Percentiles rank a stretch among this genome's conserved stretches.
phyloP scores from a whole-genome alignment of 2,329 filamentous ascomycete genomes.

The Aaosphaeria arxii region DNA sequence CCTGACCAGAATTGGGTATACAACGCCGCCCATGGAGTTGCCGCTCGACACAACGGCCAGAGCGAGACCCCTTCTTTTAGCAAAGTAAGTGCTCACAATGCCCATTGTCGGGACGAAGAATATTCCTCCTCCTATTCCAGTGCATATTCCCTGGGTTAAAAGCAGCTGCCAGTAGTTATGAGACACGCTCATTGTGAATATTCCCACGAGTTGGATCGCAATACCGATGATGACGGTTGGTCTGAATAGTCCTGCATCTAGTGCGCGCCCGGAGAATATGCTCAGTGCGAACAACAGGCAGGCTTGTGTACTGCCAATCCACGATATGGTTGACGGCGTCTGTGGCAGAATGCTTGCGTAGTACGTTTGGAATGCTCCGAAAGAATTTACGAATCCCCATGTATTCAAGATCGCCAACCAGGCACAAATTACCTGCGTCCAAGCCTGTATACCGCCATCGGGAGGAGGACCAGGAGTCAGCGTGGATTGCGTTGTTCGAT shows the following conservation, averaged over 20 bases:
- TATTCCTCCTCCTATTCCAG: conserved; percentile 27
- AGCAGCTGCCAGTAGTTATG: conserved; percentile 48
- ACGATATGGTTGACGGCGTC: conserved; percentile 47
- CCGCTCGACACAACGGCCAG: conserved; percentile 59
- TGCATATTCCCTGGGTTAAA: conserved; percentile 30
- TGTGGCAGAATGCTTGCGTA: conserved; percentile 37
- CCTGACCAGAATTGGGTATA: conserved; percentile 55
- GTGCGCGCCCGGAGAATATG: conserved; percentile 46
- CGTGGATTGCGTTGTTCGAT: conserved; percentile 29
- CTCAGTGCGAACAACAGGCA: conserved; percentile 47
- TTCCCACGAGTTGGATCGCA: conserved; percentile 42
- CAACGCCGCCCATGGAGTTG: conserved; percentile 58
- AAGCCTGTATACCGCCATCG: conserved; percentile 40
- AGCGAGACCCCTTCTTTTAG: conserved; percentile 54
- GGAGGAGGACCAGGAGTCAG: conserved; percentile 36
- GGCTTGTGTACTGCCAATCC: conserved; percentile 52
- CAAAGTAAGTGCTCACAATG: conserved; percentile 55
- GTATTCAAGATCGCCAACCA: conserved; percentile 29
- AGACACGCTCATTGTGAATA: conserved; percentile 50
- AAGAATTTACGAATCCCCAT: conserved; percentile 43
- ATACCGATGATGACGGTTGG: conserved; percentile 41
- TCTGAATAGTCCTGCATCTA: conserved; percentile 50
- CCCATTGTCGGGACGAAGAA: conserved; percentile 32
- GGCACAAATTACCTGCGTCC: conserved; percentile 28
- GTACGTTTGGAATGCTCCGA: conserved; percentile 48